phyloP scores from a whole-genome alignment of 148 eudicot species.

The Limonium bicolor region DNA sequence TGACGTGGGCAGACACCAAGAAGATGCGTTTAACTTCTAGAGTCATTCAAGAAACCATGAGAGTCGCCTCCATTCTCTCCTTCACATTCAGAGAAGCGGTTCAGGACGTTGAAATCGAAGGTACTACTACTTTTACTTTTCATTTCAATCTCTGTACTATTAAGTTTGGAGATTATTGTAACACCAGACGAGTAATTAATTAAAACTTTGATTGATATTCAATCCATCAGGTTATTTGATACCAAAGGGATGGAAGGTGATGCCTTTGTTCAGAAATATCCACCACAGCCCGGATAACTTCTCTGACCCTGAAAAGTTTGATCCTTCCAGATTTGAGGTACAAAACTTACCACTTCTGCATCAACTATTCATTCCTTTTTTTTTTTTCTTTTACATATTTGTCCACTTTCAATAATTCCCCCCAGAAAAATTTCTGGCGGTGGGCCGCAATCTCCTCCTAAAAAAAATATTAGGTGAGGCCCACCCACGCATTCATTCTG shows the following conservation, averaged over 20 bases:
- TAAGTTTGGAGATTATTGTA: neutral
- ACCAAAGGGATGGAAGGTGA: constrained; percentile 68
- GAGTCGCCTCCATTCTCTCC: constrained; percentile 85
- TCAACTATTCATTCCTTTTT: neutral
- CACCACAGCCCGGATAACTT: constrained; percentile 43
- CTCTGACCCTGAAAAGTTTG: constrained; percentile 40
- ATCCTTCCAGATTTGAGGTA: constrained; percentile 78
- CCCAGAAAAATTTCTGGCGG: too few relatives aligned
- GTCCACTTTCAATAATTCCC: neutral
- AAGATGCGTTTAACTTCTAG: constrained; percentile 70
- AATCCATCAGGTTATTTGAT: constrained; percentile 26
- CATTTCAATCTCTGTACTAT: neutral
- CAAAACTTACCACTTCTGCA: neutral
- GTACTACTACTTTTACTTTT: constrained; percentile 10
- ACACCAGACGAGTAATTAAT: neutral
- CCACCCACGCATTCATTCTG: too few relatives aligned
- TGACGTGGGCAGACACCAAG: constrained; percentile 29
- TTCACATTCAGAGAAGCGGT: constrained; percentile 98
- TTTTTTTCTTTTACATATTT: neutral
- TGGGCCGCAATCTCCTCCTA: too few relatives aligned
- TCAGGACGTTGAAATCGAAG: constrained; percentile 92
- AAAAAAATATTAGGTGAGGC: neutral
- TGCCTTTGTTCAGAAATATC: constrained; percentile 57
- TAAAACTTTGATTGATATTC: neutral
- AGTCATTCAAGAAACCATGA: constrained; percentile 81